Conservation (phyloP, 805 yeast genomes). For the Saccharomycopsis sp. region DNA sequence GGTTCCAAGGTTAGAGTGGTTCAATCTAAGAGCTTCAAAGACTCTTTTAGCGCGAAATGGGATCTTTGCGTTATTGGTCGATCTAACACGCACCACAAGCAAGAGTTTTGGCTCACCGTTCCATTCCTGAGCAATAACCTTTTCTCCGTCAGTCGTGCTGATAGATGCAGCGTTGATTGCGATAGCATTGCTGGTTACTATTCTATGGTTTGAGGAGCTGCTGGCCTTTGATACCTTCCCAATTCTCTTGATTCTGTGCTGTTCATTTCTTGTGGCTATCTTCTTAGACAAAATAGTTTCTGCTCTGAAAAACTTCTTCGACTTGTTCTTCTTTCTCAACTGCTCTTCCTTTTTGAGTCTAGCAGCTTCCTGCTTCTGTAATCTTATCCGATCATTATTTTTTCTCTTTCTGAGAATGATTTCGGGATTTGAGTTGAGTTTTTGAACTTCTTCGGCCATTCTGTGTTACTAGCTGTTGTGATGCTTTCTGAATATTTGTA, state of each 20-base stretch:
- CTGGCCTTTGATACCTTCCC: slow-evolving; percentile 38
- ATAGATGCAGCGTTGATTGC: slow-evolving; percentile 25
- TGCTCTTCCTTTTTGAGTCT: slow-evolving; percentile 42
- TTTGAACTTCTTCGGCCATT: slow-evolving; percentile 28
- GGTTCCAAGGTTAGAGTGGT: slow-evolving; percentile 58
- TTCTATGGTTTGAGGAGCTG: slow-evolving; percentile 19
- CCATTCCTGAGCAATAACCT: slow-evolving; percentile 27
- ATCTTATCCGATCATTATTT: slow-evolving; percentile 63
- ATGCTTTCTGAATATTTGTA: too few species aligned
- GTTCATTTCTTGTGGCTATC: slow-evolving; percentile 59
- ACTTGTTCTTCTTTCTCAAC: slow-evolving; percentile 37
- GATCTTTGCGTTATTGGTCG: slow-evolving; percentile 54
- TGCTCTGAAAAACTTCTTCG: slow-evolving; percentile 60
- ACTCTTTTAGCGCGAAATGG: slow-evolving; percentile 59
- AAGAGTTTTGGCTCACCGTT: slow-evolving; percentile 45
- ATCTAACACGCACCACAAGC: slow-evolving; percentile 61
- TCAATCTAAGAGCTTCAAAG: slow-evolving; percentile 56
- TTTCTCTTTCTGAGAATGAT: slow-evolving; percentile 72
- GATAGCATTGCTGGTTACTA: slow-evolving; percentile 9
- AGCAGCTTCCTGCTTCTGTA: slow-evolving; percentile 69
- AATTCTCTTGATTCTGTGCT: slow-evolving; percentile 59
- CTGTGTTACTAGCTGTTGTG: too few species aligned
- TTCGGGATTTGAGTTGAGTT: slow-evolving; percentile 67
- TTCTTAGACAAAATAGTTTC: slow-evolving; percentile 65
- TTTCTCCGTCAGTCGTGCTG: slow-evolving; percentile 25